Base-by-base conservation (phyloP, 257 asterid species). In the Striga asiatica region DNA sequence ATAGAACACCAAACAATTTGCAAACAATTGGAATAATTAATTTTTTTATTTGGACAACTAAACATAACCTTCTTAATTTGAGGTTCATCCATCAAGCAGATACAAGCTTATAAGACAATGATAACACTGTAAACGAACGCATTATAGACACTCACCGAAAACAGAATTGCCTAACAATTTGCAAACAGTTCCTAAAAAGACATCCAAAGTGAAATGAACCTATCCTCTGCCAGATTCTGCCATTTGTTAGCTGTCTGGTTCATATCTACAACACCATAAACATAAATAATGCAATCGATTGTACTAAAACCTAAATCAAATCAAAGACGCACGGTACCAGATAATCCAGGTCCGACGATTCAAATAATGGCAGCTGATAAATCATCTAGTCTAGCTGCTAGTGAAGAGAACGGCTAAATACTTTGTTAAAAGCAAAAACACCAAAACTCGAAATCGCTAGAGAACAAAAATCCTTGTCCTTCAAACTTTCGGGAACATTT, bases 111-210 rank as follows among this genome's bases (percentile, higher is more conserved):
- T n/a, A n/a, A n/a, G n/a, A n/a, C n/a, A n/a, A n/a, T n/a, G n/a
- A n/a, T n/a, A n/a, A n/a, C n/a, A n/a, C n/a, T n/a, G n/a, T n/a
- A n/a, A 35, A 42, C 20, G 25, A 32, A 31, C 25, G n/a, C n/a
- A 54, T 45, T 54, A 10, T n/a, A 42, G 22, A 50, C 32, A 61
- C 49, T 37, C 0, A 35, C 32, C 10, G 47, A 27, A 61, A 24
- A 27, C 45, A 43, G 35, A 45, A 54, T 41, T 28, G 56, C 31
- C 42, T n/a, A n/a, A n/a, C n/a, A n/a, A n/a, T n/a, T n/a, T n/a
- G n/a, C n/a, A n/a, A n/a, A n/a, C n/a, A n/a, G n/a, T n/a, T n/a
- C n/a, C 51, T 8, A 34, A 22, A 20, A 25, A 14, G 3, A 29
- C 9, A 29, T 1, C 35, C 5, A 29, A 29, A 1, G n/a, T n/a